phyloP scores from a whole-genome alignment of 805 yeast species.

The Ogataea ganodermae region DNA sequence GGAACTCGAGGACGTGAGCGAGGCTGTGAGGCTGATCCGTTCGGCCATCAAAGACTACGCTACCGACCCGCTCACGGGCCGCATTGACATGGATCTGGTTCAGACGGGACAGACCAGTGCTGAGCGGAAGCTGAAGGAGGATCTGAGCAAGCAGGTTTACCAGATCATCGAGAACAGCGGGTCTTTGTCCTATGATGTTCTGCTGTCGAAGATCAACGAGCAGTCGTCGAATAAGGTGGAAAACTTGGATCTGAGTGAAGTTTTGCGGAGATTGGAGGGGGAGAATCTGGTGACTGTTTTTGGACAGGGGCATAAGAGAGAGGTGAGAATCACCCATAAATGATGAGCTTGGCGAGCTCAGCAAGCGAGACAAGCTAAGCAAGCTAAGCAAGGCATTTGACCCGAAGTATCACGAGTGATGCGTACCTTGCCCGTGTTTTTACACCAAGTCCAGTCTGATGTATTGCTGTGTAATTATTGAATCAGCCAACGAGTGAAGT shows the following conservation, averaged over 20 bases:
- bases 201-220: slow-evolving; percentile 65
- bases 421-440: too few relatives aligned
- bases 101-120: slow-evolving; percentile 94
- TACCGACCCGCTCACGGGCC: slow-evolving; percentile 94
- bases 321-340: slow-evolving; percentile 40
- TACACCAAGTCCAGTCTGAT: too few relatives aligned
- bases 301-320: slow-evolving; percentile 74
- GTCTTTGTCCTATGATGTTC: slow-evolving; percentile 57
- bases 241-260: slow-evolving; percentile 67
- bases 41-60: slow-evolving; percentile 98
- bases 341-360: not conserved
- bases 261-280: slow-evolving; percentile 63
- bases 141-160: slow-evolving; percentile 62
- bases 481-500: too few relatives aligned
- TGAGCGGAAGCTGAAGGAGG: slow-evolving; percentile 77
- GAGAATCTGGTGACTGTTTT: slow-evolving; percentile 69
- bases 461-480: too few relatives aligned
- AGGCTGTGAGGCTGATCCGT: slow-evolving; percentile 89
- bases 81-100: slow-evolving; percentile 95
- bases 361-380: too few relatives aligned
- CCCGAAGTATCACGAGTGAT: too few relatives aligned
- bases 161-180: slow-evolving; percentile 51
- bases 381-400: not conserved
- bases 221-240: slow-evolving; percentile 66
- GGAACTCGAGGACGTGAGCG: slow-evolving; percentile 79